Evolutionary conservation across 176 grass and related monocot genomes (phyloP).

Genomic region (Eragrostis nindensis): DNA sequence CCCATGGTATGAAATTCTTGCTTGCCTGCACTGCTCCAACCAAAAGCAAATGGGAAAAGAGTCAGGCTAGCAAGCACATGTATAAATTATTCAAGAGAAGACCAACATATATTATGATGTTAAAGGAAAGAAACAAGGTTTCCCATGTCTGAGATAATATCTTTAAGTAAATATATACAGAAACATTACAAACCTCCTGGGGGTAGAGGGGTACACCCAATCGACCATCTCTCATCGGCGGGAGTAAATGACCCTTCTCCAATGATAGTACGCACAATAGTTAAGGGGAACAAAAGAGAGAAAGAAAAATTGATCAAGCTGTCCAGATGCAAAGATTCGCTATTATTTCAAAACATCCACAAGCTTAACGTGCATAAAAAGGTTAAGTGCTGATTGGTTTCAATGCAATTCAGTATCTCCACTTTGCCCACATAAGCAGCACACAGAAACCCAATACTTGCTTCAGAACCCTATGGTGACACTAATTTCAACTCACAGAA

Average conservation of each 20-base stretch:
- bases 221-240: constrained; percentile 52
- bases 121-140: not conserved
- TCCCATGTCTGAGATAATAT: not conserved
- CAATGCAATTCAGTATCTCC: not conserved
- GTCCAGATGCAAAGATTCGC: not conserved
- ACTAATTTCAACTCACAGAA: constrained; percentile 4
- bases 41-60: constrained; percentile 34
- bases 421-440: not conserved
- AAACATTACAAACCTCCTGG: constrained; percentile 58
- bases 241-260: constrained; percentile 59
- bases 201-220: constrained; percentile 58
- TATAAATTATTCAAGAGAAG: constrained; percentile 19
- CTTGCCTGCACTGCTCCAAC: constrained; percentile 76
- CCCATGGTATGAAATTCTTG: constrained; percentile 67
- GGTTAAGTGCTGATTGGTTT: not conserved
- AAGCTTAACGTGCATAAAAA: constrained; percentile 30
- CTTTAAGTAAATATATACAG: not conserved
- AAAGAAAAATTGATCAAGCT: not conserved
- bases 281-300: constrained; percentile 52
- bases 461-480: not conserved
- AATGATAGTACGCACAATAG: constrained; percentile 59
- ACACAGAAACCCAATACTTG: constrained; percentile 11
- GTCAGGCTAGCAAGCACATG: constrained; percentile 16
- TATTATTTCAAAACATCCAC: constrained; percentile 14
- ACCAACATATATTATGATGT: not conserved